phyloP scores from a whole-genome alignment of 1,284 basidiomycete genomes.

The Ustilago nuda region DNA sequence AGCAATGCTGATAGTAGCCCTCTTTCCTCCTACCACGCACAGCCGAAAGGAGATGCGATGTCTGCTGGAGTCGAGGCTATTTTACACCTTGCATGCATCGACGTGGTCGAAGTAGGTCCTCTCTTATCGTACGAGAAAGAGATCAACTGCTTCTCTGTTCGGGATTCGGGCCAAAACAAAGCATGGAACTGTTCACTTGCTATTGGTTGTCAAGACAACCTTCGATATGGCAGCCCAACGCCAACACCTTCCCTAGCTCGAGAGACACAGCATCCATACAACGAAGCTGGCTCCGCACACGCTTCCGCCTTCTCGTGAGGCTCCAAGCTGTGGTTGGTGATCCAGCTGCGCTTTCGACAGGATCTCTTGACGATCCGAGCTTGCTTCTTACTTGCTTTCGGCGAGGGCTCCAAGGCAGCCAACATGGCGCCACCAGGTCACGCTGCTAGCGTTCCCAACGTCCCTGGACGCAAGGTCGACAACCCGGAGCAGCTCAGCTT shows the following conservation, averaged over 20 bases:
- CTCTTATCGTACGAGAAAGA: not conserved
- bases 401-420: not conserved
- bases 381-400: not conserved
- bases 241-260: not conserved
- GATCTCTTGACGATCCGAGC: not conserved
- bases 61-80: no score
- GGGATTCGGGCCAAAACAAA: not conserved
- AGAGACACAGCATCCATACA: not conserved
- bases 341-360: conserved; percentile 6
- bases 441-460: conserved; percentile 41
- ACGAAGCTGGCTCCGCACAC: conserved; percentile 5
- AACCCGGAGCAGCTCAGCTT: conserved; percentile 32
- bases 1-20: no score
- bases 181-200: not conserved
- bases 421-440: conserved; percentile 49
- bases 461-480: conserved; percentile 45
- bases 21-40: no score
- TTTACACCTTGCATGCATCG: no score
- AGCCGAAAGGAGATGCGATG: no score
- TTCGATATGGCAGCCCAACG: not conserved
- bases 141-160: not conserved
- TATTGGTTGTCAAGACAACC: not conserved
- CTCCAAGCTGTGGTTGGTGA: conserved; percentile 15
- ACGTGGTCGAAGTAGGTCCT: no score
- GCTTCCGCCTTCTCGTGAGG: conserved; percentile 7